Conservation (phyloP, 2,329 filamentous ascomycete species). For the Penicillium griseofulvum region DNA sequence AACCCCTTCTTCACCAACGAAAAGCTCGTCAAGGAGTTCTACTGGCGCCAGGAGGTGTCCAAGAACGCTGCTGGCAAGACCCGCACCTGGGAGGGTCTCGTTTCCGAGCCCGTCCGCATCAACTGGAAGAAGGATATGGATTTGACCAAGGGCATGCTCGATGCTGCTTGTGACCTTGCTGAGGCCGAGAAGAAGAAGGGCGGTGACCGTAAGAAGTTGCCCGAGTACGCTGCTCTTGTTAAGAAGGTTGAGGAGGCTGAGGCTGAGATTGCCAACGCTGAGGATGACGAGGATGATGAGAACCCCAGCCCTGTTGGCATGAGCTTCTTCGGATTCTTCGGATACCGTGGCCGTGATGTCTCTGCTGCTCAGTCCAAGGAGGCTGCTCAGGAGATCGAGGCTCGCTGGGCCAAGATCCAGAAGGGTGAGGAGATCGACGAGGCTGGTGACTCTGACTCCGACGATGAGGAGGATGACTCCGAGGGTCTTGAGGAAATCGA, state of each 20-base stretch:
- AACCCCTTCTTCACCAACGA: slow-evolving; percentile 81
- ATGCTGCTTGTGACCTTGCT: slow-evolving; percentile 67
- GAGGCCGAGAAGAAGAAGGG: slow-evolving; percentile 57
- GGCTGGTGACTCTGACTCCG: slow-evolving; percentile 43
- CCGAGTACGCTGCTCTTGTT: slow-evolving; percentile 53
- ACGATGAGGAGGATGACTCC: slow-evolving; percentile 60
- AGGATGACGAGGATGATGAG: slow-evolving; percentile 30
- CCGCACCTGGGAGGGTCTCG: slow-evolving; percentile 70
- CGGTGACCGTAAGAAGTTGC: slow-evolving; percentile 50
- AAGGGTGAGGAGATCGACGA: slow-evolving; percentile 52
- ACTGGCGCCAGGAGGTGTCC: slow-evolving; percentile 63
- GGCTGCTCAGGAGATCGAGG: slow-evolving; percentile 60
- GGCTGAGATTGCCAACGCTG: slow-evolving; percentile 30
- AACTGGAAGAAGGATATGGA: slow-evolving; percentile 86
- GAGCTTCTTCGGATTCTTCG: slow-evolving; percentile 90
- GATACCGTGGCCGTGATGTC: slow-evolving; percentile 69
- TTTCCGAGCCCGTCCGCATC: slow-evolving; percentile 85
- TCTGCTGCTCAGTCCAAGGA: slow-evolving; percentile 68
- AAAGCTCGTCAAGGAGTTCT: slow-evolving; percentile 87
- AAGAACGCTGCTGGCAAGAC: slow-evolving; percentile 42
- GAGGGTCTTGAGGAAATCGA: slow-evolving; percentile 69
- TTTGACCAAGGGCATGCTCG: slow-evolving; percentile 74
- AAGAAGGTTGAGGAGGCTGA: slow-evolving; percentile 45
- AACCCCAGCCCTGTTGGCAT: slow-evolving; percentile 58
- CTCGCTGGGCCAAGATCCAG: slow-evolving; percentile 52